Percentiles rank a stretch among this genome's conserved stretches.
phyloP scores from a whole-genome alignment of 371 early-diverging fungal species.

The Actinomortierella wolfii region DNA sequence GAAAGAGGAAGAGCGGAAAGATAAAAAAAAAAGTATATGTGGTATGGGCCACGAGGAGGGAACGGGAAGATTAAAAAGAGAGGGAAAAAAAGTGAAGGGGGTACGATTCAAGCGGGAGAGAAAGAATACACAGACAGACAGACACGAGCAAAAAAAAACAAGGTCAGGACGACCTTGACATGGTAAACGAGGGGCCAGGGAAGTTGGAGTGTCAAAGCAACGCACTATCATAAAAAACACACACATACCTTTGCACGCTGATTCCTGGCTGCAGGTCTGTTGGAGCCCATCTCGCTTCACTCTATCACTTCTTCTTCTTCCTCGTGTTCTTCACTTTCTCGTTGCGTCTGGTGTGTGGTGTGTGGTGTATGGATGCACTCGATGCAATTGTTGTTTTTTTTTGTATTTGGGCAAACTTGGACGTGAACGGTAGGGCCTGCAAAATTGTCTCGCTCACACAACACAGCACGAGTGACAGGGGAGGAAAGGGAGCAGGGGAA shows the following conservation, averaged over 20 bases:
- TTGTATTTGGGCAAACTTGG: neutral
- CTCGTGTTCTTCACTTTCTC: neutral
- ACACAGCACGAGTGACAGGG: slow-evolving; percentile 6
- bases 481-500: neutral
- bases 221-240: neutral
- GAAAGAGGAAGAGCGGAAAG: slow-evolving; percentile 1
- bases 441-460: neutral
- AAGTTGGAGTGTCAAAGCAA: neutral
- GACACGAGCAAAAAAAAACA: neutral
- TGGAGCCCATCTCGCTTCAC: slow-evolving; percentile 41
- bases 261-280: slow-evolving; percentile 39
- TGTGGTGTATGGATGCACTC: neutral
- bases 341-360: neutral
- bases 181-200: neutral
- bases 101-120: neutral
- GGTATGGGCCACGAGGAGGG: too few species aligned
- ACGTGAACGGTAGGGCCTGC: neutral
- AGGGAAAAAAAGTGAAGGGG: neutral
- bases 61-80: slow-evolving; percentile 4
- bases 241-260: slow-evolving; percentile 41
- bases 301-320: neutral
- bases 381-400: neutral
- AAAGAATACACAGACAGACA: neutral
- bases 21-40: slow-evolving; percentile 2
- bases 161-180: neutral